Percentiles rank a stretch among this genome's conserved stretches.
phyloP scores from a whole-genome alignment of 2,329 filamentous ascomycete species.

The Aspergillus sp. region DNA sequence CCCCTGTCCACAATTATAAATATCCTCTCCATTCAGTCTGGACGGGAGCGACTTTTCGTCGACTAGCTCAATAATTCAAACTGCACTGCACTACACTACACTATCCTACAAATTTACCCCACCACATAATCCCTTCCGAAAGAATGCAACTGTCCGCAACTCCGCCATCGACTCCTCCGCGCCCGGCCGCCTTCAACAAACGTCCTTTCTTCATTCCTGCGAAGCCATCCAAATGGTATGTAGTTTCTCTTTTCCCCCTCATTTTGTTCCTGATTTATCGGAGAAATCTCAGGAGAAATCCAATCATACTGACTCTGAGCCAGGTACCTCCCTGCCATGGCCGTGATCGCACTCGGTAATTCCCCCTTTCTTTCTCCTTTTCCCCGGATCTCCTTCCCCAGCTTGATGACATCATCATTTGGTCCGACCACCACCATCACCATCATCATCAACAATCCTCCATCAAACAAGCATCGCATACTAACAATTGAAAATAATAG shows the following conservation, averaged over 20 bases:
- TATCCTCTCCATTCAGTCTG: not conserved
- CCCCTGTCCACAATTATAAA: not conserved
- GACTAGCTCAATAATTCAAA: not conserved
- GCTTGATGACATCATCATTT: not conserved
- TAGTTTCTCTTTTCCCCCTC: not conserved
- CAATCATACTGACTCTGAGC: not conserved
- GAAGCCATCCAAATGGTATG: conserved; percentile 11
- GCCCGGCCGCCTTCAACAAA: conserved; percentile 9
- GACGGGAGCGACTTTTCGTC: not conserved
- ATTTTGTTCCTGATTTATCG: not conserved
- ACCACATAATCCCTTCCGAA: not conserved
- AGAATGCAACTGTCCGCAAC: conserved; percentile 9
- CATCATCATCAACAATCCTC: not conserved
- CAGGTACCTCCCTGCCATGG: conserved; percentile 19
- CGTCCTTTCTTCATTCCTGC: conserved; percentile 4
- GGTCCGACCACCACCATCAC: not conserved
- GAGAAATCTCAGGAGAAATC: not conserved
- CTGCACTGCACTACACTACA: too few species aligned
- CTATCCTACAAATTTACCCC: not conserved
- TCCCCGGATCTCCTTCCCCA: not conserved
- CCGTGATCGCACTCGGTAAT: conserved; percentile 16
- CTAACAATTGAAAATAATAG: not conserved
- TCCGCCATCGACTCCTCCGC: conserved; percentile 4
- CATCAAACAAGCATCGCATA: not conserved
- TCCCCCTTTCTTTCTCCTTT: not conserved